Base-by-base conservation (phyloP, 108 stramenopile genomes). In the Skeletonema potamos region DNA sequence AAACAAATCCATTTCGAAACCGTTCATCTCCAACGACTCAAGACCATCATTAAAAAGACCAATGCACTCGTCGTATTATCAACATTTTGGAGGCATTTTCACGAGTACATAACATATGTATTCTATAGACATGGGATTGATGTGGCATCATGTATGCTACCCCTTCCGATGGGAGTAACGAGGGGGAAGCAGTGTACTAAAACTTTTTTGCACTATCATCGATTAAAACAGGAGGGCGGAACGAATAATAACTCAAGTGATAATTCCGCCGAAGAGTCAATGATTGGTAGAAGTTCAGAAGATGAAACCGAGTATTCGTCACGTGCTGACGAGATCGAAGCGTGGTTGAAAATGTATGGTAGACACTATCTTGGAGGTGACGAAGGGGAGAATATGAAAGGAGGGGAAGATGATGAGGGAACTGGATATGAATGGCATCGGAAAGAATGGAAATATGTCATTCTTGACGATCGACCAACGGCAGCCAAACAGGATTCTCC, bases 261-360 rank as follows among this genome's bases (percentile, higher is more conserved):
- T 10, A 15, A n/a, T n/a, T n/a, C n/a, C n/a, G n/a, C 22, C 27
- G 37, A 61, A 10, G 62, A 64, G 33, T 22, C 34, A 34, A 73
- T 73, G 67, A 71, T 66, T 64, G 77, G 65, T 10, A 18, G 60
- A 57, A 60, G 64, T 32, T 65, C 60, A 29, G 65, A 79, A 15
- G 77, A 73, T 56, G 79, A 80, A 58, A 43, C 48, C 17, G 79
- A 80, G 27, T 80, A 80, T 62, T 32, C 72, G 0, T 80, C 67
- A 28, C 64, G 79, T n/a, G 79, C 79, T 8, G 79, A 80, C 20
- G 79, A 80, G 60, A 80, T 80, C 57, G 79, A 80, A 65, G 78
- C 71, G 9, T 79, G 78, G 79, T 46, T 80, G 62, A 20, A 46
- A 68, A 73, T 55, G 22, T 80, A 73, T 41, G 79, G 79, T 3